Evolutionary conservation across 2,329 filamentous ascomycete species (phyloP).

Genomic region (Trichoderma harzianum): DNA sequence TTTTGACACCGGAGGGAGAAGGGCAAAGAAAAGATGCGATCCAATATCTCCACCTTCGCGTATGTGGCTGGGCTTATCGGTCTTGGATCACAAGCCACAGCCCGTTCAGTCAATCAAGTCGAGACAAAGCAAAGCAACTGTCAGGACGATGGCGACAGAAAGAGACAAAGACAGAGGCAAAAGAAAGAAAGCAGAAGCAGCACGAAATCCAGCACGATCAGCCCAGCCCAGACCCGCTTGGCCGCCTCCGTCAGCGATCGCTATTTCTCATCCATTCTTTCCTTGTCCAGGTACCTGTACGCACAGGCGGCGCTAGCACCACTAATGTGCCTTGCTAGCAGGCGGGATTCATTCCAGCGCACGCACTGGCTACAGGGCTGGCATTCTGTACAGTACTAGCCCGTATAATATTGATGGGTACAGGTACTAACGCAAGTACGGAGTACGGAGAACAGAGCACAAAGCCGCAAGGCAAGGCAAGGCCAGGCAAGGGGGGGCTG

Average conservation of each 20-base stretch:
- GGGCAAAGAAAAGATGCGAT: background rate
- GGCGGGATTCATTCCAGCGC: background rate
- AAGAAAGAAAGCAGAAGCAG: background rate
- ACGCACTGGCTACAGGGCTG: background rate
- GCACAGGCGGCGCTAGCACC: constrained; percentile 4
- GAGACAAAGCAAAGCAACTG: background rate
- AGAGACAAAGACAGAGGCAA: background rate
- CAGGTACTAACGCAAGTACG: background rate
- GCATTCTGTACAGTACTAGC: background rate
- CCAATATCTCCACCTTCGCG: background rate
- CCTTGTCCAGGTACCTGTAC: background rate
- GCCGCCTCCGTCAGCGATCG: background rate
- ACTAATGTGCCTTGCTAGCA: background rate
- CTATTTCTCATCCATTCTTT: background rate
- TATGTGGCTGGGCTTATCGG: background rate
- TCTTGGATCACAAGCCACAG: background rate
- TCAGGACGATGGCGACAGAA: no score
- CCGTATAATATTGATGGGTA: background rate
- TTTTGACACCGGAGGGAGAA: background rate
- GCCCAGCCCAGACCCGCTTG: constrained; percentile 1
- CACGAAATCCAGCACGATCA: background rate
- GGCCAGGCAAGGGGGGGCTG: background rate
- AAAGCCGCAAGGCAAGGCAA: no score
- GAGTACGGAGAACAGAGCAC: no score
- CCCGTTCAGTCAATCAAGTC: background rate